Evolutionary conservation across 1,284 basidiomycete species (phyloP).

Genomic region (Leucoagaricus sp.): DNA sequence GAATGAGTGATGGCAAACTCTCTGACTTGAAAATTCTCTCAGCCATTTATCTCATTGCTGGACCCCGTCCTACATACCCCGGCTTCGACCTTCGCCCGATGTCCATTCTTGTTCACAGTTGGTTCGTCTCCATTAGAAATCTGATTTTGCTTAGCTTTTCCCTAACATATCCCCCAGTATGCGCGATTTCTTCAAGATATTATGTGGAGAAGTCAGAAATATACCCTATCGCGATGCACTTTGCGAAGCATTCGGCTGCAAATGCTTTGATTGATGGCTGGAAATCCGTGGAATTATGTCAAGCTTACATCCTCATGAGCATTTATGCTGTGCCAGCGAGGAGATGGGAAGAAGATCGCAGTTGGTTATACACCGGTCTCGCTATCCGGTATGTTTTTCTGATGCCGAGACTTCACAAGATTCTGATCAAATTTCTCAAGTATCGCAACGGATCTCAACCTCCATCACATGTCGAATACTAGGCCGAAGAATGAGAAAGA

Average conservation of each 20-base stretch:
- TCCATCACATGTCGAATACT: slow-evolving; percentile 67
- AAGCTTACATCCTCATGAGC: slow-evolving; percentile 80
- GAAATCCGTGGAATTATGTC: slow-evolving; percentile 79
- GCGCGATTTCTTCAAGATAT: slow-evolving; percentile 76
- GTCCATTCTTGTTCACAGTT: slow-evolving; percentile 82
- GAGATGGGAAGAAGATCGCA: slow-evolving; percentile 81
- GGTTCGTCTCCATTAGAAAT: slow-evolving; percentile 47
- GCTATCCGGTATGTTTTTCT: slow-evolving; percentile 59
- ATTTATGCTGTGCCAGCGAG: slow-evolving; percentile 77
- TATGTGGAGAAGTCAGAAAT: slow-evolving; percentile 76
- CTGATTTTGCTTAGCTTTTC: background rate
- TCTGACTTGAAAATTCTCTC: slow-evolving; percentile 15
- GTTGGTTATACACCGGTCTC: slow-evolving; percentile 80
- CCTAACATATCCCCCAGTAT: slow-evolving; percentile 50
- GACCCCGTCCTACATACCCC: slow-evolving; percentile 76
- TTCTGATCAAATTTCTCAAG: slow-evolving; percentile 39
- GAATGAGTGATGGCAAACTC: slow-evolving; percentile 6
- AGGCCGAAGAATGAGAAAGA: slow-evolving; percentile 65
- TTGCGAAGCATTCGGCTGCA: slow-evolving; percentile 79
- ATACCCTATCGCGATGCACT: slow-evolving; percentile 85
- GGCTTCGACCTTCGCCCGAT: slow-evolving; percentile 70
- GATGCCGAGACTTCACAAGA: background rate
- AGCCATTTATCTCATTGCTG: slow-evolving; percentile 76
- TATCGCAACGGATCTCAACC: slow-evolving; percentile 84
- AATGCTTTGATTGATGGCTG: slow-evolving; percentile 79